These are phyloP conservation scores for Phytophthora boehmeriae DNA, from an alignment of 352 stramenopile species.

Conservation along the genomic window DNA sequence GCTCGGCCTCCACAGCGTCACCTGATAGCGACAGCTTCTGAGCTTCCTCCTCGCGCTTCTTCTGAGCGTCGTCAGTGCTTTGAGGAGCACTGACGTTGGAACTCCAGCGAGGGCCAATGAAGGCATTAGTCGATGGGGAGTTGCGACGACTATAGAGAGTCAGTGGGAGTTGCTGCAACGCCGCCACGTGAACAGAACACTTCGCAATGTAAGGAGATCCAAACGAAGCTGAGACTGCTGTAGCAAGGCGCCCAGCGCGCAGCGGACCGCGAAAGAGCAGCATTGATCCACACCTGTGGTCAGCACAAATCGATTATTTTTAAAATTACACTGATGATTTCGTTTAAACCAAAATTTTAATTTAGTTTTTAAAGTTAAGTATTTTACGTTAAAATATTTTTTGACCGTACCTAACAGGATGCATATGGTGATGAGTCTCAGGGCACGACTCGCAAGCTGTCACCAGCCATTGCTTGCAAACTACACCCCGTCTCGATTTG, in stretches of 20 bases:
- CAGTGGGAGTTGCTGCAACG: constrained; percentile 21
- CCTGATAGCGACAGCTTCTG: not conserved
- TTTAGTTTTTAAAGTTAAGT: too few relatives aligned
- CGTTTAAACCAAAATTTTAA: too few relatives aligned
- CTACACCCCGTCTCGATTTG: too few relatives aligned
- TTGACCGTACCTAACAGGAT: too few relatives aligned
- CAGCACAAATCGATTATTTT: not conserved
- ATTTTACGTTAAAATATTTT: too few relatives aligned
- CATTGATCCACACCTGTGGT: constrained; percentile 17
- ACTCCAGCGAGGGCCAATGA: constrained; percentile 21
- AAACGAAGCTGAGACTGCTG: constrained; percentile 8
- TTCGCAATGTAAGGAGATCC: constrained; percentile 3
- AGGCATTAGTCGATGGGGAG: not conserved
- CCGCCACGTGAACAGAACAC: constrained; percentile 8
- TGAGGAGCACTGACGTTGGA: constrained; percentile 3
- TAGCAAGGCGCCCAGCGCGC: constrained; percentile 15
- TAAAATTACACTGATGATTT: too few relatives aligned
- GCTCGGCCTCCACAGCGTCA: constrained; percentile 3
- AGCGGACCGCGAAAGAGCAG: constrained; percentile 10
- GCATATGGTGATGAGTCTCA: too few relatives aligned
- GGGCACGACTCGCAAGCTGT: too few relatives aligned
- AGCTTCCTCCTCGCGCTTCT: constrained; percentile 3
- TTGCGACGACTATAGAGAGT: constrained; percentile 9
- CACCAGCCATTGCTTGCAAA: too few relatives aligned
- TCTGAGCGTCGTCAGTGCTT: constrained; percentile 14